Percentiles rank a stretch among this genome's conserved stretches.
phyloP scores from a whole-genome alignment of 1,284 basidiomycete species.

The Heterobasidion annosum region DNA sequence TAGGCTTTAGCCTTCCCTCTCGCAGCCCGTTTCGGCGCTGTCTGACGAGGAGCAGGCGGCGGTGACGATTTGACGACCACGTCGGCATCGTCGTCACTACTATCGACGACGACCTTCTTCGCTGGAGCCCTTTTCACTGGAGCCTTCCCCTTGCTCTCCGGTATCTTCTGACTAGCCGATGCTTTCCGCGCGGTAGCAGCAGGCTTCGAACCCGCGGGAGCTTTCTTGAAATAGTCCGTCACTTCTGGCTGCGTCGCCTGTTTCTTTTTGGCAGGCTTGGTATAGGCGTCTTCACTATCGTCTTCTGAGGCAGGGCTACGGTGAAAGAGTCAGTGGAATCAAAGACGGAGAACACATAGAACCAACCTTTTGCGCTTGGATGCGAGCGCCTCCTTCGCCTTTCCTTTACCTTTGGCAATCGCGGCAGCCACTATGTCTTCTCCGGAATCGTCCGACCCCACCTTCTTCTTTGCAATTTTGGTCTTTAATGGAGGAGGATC shows the following conservation, averaged over 20 bases:
- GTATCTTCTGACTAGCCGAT: constrained; percentile 31
- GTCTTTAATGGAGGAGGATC: constrained; percentile 14
- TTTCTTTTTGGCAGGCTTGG: constrained; percentile 31
- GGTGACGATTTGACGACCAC: constrained; percentile 11
- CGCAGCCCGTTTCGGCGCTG: constrained; percentile 26
- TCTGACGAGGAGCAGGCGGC: constrained; percentile 17
- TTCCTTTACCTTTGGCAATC: constrained; percentile 29
- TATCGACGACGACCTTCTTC: constrained; percentile 21
- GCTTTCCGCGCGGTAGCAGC: constrained; percentile 31
- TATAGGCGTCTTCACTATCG: constrained; percentile 31
- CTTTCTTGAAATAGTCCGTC: constrained; percentile 55
- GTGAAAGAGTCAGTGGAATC: constrained; percentile 12
- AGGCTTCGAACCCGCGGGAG: constrained; percentile 18
- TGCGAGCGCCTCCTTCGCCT: constrained; percentile 19
- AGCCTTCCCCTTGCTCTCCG: constrained; percentile 31
- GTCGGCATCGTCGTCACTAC: constrained; percentile 28
- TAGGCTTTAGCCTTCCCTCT: constrained; percentile 26
- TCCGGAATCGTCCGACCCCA: constrained; percentile 18
- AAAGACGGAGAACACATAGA: constrained; percentile 4
- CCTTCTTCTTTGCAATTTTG: constrained; percentile 9
- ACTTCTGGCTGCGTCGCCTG: constrained; percentile 32
- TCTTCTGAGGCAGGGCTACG: constrained; percentile 18
- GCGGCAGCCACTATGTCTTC: constrained; percentile 19
- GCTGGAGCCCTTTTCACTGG: constrained; percentile 21
- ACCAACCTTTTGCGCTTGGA: constrained; percentile 38